Evolutionary conservation across 1,139 yeast species (phyloP), one percentile per base, ranked within the genome.

Genomic region (Protomyces pachydermus): DNA sequence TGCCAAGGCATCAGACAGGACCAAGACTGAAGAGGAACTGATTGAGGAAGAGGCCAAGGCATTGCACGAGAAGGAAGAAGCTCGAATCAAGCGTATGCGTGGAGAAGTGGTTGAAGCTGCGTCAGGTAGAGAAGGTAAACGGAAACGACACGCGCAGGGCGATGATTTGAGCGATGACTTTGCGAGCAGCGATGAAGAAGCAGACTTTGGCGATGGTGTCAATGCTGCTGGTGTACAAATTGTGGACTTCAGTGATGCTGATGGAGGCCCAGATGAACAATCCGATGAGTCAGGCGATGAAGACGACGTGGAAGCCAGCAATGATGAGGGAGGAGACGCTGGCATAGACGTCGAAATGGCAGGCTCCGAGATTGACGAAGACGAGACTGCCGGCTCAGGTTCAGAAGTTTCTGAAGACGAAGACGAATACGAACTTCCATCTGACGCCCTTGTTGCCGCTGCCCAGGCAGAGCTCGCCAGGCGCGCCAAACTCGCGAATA

Each of bases 1-100:
- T 71, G 91, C 98, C 0, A 91, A 83, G 9, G 98, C 98, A n/a
- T 84, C 95, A n/a, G 97, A 91, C 67, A 81, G 97, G 74, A 91
- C 97, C 1, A 90, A 91, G 76, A 91, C 98, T 0, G 89, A 84
- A 1, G 97, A 93, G 73, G 98, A 95, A 74, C 67, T 91, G 23
- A 81, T 79, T 52, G 79, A 81, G 63, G 71, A 70, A 53, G 97
- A 89, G 72, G 84, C 82, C 6, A 91, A 85, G 46, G 84, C 82
- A 71, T 79, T 82, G 76, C 83, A 83, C 71, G 82, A 84, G 71
- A 79, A 90, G 67, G 97, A 91, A 73, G 83, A 82, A 56, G 95
- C 85, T 65, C 81, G 98, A 74, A 73, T 82, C 68, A 84, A 83
- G 68, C 84, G 99, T 78, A 93, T 95, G 98, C 84, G 83, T 69